These are phyloP conservation scores for Ricinus communis DNA, from an alignment of 345 rosid species.

Conservation along the genomic window DNA sequence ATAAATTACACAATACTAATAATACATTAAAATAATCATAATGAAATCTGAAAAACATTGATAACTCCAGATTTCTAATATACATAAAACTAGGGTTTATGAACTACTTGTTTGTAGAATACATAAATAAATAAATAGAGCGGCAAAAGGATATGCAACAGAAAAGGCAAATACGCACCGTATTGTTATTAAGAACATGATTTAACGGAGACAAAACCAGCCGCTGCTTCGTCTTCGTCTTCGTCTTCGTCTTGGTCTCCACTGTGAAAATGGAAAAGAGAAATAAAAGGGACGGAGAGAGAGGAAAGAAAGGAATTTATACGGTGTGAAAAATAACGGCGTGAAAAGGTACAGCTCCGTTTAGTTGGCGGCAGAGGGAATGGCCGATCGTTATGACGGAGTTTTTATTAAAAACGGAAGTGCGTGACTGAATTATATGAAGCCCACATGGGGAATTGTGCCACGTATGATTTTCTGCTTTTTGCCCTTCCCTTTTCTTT, in stretches of 20 bases:
- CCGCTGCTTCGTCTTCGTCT: not conserved
- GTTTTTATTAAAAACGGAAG: not conserved
- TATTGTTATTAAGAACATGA: not conserved
- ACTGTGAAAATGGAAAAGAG: too few relatives aligned
- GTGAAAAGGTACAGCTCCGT: constrained; percentile 3
- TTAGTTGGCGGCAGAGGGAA: not conserved
- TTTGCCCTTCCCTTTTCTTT: constrained; percentile 5
- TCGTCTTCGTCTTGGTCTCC: not conserved
- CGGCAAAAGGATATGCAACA: not conserved
- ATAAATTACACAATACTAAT: not conserved
- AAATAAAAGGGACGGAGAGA: not conserved
- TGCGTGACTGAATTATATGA: not conserved
- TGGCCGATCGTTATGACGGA: constrained; percentile 20
- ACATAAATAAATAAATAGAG: too few relatives aligned
- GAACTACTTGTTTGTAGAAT: not conserved
- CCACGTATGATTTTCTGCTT: constrained; percentile 32
- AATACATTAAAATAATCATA: too few relatives aligned
- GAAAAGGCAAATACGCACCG: not conserved
- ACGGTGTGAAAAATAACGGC: not conserved
- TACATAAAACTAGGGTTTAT: constrained; percentile 20
- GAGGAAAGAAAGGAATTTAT: not conserved
- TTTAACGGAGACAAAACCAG: not conserved
- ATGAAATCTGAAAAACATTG: not conserved
- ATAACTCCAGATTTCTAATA: not conserved
- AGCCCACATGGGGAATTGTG: constrained; percentile 57